Evolutionary conservation across 148 eudicot genomes (phyloP).

Genomic region (Chenopodium album): DNA sequence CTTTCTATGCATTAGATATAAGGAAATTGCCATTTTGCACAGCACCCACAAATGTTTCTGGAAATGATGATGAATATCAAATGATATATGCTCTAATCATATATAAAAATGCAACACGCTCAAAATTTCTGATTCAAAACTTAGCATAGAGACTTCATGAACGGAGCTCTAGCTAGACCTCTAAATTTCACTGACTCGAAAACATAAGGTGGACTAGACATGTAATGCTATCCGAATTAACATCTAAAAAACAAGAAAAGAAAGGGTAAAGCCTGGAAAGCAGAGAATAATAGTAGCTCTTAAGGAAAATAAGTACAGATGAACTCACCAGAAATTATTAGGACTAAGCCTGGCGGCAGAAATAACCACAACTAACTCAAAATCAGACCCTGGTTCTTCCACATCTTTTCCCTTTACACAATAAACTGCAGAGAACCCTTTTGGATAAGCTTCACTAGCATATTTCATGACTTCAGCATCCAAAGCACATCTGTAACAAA

Average conservation of each 20-base stretch:
- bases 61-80: background rate
- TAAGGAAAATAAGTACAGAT: background rate
- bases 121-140: background rate
- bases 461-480: slow-evolving; percentile 81
- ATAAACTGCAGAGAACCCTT: slow-evolving; percentile 82
- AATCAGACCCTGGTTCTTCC: slow-evolving; percentile 84
- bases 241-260: background rate
- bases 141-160: background rate
- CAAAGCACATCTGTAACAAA: slow-evolving; percentile 67
- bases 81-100: background rate
- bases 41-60: background rate
- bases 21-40: background rate
- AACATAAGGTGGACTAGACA: background rate
- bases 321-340: slow-evolving; percentile 79
- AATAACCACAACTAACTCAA: slow-evolving; percentile 87
- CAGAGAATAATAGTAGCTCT: slow-evolving; percentile 10
- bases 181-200: background rate
- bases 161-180: background rate
- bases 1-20: background rate
- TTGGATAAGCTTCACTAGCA: slow-evolving; percentile 88
- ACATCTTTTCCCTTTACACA: slow-evolving; percentile 81
- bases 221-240: background rate
- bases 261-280: background rate
- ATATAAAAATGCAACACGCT: background rate
- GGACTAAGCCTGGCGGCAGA: slow-evolving; percentile 93